phyloP scores from a whole-genome alignment of 202 grass and related monocot species.

The Saccharum hybrid region DNA sequence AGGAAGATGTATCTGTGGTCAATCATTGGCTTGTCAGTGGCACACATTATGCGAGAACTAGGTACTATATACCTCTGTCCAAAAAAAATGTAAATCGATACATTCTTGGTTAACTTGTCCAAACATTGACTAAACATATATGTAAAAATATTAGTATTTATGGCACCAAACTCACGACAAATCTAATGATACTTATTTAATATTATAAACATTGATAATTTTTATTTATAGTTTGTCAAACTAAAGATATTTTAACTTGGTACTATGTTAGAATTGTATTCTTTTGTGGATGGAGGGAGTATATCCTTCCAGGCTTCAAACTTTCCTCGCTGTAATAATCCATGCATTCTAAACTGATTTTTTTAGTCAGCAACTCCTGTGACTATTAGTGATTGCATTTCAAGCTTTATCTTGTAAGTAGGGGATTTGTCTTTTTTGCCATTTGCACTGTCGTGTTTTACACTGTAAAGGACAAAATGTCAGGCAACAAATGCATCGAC shows the following conservation, averaged over 20 bases:
- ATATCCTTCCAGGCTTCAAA: conserved; percentile 15
- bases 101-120: background rate
- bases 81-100: background rate
- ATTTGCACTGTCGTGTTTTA: background rate
- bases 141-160: background rate
- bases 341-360: conserved; percentile 1
- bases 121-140: background rate
- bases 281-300: too few species aligned
- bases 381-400: conserved; percentile 19
- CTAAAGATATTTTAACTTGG: too few species aligned
- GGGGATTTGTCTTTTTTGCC: background rate
- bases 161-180: background rate
- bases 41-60: conserved; percentile 86
- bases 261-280: too few species aligned
- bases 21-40: conserved; percentile 92
- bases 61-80: conserved; percentile 38
- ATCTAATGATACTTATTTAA: background rate
- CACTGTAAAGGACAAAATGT: background rate
- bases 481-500: conserved; percentile 8
- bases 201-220: background rate
- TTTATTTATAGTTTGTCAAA: too few species aligned
- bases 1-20: conserved; percentile 81
- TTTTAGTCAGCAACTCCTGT: background rate
- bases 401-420: conserved; percentile 2
- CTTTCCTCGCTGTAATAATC: background rate